Evolutionary conservation across 768 basidiomycete species (phyloP).

Genomic region (Auriscalpium vulgare): DNA sequence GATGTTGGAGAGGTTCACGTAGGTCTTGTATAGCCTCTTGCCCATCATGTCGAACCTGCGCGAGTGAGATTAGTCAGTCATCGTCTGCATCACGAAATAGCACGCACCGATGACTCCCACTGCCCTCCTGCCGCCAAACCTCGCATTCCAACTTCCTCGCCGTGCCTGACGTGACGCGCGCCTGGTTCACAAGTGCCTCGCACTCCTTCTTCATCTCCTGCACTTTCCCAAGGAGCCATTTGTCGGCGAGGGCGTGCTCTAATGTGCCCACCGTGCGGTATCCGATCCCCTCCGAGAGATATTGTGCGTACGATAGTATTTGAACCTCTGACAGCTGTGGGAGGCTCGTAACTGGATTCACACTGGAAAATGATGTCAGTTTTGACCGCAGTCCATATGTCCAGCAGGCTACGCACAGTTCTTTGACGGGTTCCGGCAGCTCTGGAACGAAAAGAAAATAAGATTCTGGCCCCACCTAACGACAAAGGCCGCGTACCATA

Average conservation of each 20-base stretch:
- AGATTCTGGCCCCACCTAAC: not conserved
- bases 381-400: not conserved
- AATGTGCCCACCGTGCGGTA: conserved; percentile 87
- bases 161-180: conserved; percentile 20
- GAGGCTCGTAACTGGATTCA: conserved; percentile 43
- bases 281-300: conserved; percentile 81
- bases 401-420: conserved; percentile 6
- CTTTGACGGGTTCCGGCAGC: conserved; percentile 12
- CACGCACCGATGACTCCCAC: conserved; percentile 77
- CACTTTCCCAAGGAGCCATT: conserved; percentile 70
- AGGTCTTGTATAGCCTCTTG: conserved; percentile 77
- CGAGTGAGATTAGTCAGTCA: not conserved
- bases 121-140: conserved; percentile 85
- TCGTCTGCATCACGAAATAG: not conserved
- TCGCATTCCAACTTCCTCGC: conserved; percentile 76
- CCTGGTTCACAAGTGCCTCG: conserved; percentile 38
- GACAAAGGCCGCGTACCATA: conserved; percentile 4
- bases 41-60: conserved; percentile 88
- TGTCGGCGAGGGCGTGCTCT: conserved; percentile 80
- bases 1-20: conserved; percentile 83
- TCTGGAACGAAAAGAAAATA: not conserved
- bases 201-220: conserved; percentile 55
- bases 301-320: conserved; percentile 53
- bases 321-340: conserved; percentile 68
- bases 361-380: conserved; percentile 9